Conservation (phyloP, 176 grass and related monocot genomes). For the Oryza coarctata region DNA sequence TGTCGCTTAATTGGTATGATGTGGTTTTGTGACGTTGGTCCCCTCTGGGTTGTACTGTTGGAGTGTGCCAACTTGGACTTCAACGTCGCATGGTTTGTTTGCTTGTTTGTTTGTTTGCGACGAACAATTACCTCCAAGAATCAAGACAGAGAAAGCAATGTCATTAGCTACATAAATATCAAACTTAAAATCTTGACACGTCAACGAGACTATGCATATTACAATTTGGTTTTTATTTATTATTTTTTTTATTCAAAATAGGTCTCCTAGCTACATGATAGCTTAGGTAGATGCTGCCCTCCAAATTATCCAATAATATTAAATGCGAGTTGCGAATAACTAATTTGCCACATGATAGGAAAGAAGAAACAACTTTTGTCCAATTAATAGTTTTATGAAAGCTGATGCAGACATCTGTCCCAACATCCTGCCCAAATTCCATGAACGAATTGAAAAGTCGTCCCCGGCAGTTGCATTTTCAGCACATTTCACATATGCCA, state of each 20-base stretch:
- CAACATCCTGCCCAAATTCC: not conserved
- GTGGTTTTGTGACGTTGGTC: not conserved
- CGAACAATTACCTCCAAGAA: not conserved
- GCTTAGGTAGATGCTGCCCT: not conserved
- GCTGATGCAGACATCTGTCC: not conserved
- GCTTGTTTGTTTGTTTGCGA: not conserved
- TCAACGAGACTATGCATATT: not conserved
- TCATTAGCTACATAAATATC: not conserved
- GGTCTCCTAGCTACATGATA: not conserved
- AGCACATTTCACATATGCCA: not conserved
- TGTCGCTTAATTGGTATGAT: not conserved
- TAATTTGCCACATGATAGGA: not conserved
- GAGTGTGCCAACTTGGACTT: not conserved
- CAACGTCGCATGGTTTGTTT: not conserved
- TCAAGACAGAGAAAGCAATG: not conserved
- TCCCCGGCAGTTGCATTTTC: not conserved
- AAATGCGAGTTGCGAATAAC: not conserved
- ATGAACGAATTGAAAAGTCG: not conserved
- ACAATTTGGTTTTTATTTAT: not conserved
- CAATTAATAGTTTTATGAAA: not conserved
- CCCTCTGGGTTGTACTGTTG: not conserved
- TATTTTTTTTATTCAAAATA: not conserved
- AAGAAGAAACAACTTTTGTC: not conserved
- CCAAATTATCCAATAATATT: constrained; percentile 4
- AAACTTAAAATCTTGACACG: not conserved